Evolutionary conservation across 2,329 filamentous ascomycete species (phyloP), one percentile per base, ranked within the genome.

Genomic region (Orbilia oligospora): DNA sequence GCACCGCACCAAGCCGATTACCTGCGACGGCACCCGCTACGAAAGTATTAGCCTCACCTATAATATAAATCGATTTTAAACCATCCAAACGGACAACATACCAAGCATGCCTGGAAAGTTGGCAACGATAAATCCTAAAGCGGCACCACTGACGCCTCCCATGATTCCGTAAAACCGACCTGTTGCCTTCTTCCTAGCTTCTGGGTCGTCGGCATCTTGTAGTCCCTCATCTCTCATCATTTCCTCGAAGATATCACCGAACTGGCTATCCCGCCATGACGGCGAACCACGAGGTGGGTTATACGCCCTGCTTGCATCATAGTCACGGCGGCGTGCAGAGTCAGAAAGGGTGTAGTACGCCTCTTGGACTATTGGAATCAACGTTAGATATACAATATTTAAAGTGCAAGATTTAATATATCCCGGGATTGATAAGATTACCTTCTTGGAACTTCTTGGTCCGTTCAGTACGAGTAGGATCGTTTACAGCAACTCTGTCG

Each of bases 321-420:
- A 99, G 76, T 97, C 93, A 79, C 90, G 88, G 65, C 95, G 90
- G 27, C 95, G 90, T 0, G 87, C 85, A 5, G 91, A 83, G 83
- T 99, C 94, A 0, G 93, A 97, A 33, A 99, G 90, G 0, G 93
- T 94, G 85, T 93, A 97, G 87, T 97, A 97, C 80, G 94, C 93
- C 83, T 97, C 76, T 63, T 79, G 70, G 20, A 73, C 69, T 79
- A 48, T 14, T 30, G n/a, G n/a, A n/a, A n/a, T n/a, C n/a, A n/a
- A n/a, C n/a, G 27, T 30, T 3, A 30, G 27, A 30, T 30, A 30
- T 30, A 3, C 6, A 6, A 30, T 30, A 30, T 51, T 24, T n/a
- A n/a, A n/a, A n/a, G n/a, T n/a, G n/a, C n/a, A n/a, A n/a, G n/a
- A n/a, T n/a, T n/a, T n/a, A n/a, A n/a, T n/a, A n/a, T n/a, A n/a